Evolutionary conservation across 2,329 filamentous ascomycete species (phyloP).

Genomic region (Aspergillus quadrilineatus): DNA sequence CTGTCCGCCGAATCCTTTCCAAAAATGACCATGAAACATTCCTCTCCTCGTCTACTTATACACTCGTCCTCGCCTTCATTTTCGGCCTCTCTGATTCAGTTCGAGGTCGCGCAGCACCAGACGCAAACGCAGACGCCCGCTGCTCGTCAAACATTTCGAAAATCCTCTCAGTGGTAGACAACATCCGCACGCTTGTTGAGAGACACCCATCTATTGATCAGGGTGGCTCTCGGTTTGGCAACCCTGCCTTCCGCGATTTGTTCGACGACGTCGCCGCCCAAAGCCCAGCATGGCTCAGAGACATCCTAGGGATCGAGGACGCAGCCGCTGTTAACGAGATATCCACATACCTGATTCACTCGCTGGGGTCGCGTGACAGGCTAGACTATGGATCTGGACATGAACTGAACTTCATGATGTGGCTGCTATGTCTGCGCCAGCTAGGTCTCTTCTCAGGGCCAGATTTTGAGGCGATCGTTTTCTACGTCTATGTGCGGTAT

Average conservation of each 20-base stretch:
- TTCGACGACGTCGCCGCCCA: conserved; percentile 55
- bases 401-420: conserved; percentile 95
- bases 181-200: conserved; percentile 65
- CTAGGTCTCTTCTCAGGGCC: conserved; percentile 61
- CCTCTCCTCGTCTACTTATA: conserved; percentile 70
- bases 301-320: conserved; percentile 39
- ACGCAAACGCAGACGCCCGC: conserved; percentile 12
- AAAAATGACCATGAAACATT: conserved; percentile 78
- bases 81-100: conserved; percentile 84
- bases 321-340: conserved; percentile 65
- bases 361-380: conserved; percentile 79
- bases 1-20: conserved; percentile 78
- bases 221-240: conserved; percentile 87
- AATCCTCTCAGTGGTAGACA: conserved; percentile 68
- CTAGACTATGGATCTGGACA: conserved; percentile 98
- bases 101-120: conserved; percentile 43
- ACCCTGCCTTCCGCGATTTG: conserved; percentile 83
- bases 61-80: conserved; percentile 77
- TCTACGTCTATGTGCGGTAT: conserved; percentile 79
- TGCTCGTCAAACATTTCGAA: conserved; percentile 58
- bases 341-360: conserved; percentile 75
- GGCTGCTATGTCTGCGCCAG: conserved; percentile 91
- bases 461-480: conserved; percentile 72
- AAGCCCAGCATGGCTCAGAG: conserved; percentile 42
- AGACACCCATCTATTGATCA: conserved; percentile 79